Evolutionary conservation across 768 basidiomycete genomes (phyloP), one percentile per base, ranked within the genome.

Genomic region (Tylopilus vinaceipallidus): DNA sequence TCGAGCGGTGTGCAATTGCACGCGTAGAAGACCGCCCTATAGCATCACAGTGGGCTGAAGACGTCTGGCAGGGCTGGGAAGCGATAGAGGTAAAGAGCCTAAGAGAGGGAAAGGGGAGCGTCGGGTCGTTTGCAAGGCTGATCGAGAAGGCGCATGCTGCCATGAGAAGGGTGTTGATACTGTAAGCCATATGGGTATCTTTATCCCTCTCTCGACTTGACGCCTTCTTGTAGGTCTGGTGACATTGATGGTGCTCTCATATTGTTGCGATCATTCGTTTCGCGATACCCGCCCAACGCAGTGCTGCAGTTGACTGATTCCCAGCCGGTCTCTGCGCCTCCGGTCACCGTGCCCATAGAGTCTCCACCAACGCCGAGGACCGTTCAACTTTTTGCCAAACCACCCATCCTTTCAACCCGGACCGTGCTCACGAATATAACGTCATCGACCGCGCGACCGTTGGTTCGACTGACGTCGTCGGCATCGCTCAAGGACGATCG

Each of bases 71-170:
- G 10, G 74, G 79, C 45, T 95, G 90, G 86, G 55, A 68, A 12
- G 53, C 29, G 7, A 52, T 78, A 0, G 86, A 87, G 58, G 62
- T 69, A 13, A 49, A 61, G 6, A 70, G 72, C 33, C 38, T 63
- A 13, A 63, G 58, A 33, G 53, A 57, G n/a, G 65, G 63, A 1
- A 69, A 59, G 29, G 47, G 32, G 20, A 47, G 37, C 12, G 45
- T 56, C 2, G 50, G 58, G 37, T 42, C 50, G 16, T 67, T 60
- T 64, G 68, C 71, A 24, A 75, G 89, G 24, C 57, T 79, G 47
- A 72, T 90, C 12, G 92, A 95, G 65, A 76, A 78, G 30, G 81
- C 81, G 2, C 82, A 91, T 68, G 66, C 74, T 3, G 81, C 83
- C 14, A 81, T 82, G 74, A 84, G 95, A 52, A 77, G 84, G 14